Evolutionary conservation across 768 basidiomycete species (phyloP), one percentile per base, ranked within the genome.

Genomic region (Tulasnella sp.): DNA sequence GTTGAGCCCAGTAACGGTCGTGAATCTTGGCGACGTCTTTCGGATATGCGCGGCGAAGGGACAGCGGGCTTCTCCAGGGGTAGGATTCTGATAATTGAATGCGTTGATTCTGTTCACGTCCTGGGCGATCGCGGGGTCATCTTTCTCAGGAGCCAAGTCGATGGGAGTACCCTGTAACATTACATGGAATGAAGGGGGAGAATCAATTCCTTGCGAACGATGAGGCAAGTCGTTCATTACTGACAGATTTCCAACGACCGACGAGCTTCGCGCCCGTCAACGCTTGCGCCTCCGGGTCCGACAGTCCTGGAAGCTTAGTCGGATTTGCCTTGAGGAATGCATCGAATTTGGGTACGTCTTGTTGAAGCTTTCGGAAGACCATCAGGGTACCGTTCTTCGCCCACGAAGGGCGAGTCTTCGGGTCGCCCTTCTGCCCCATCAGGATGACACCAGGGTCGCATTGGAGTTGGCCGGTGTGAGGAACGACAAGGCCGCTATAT

Each of bases 331-430:
- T 34, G 19, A 61, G 30, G 44, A 49, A 61, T n/a, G 54, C 38
- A 24, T 61, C 21, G 24, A 61, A 61, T 19, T 49, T 51, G 2
- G 47, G 51, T 17, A 61, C 59, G n/a, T 27, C 21, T 38, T 61
- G 59, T 4, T 53, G 44, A 21, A 61, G 59, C 59, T 61, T 61
- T 4, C 59, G 32, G 51, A 61, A 61, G 7, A 52, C 51, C 59
- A 61, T 61, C 27, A 61, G 13, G 10, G 59, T 34, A n/a, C 59
- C 59, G 13, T 52, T 42, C 17, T 38, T 26, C 13, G 51, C 26
- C 51, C 50, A 61, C 3, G 5, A 21, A 24, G 59, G 59, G 11
- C 59, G 52, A 27, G 27, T 3, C 11, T 3, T 41, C n/a, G 19
- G 29, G 24, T 61, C 59, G 38, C 52, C 52, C n/a, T 24, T 23